Evolutionary conservation across 805 yeast genomes (phyloP).

Genomic region (Yamadazyma laniorum): DNA sequence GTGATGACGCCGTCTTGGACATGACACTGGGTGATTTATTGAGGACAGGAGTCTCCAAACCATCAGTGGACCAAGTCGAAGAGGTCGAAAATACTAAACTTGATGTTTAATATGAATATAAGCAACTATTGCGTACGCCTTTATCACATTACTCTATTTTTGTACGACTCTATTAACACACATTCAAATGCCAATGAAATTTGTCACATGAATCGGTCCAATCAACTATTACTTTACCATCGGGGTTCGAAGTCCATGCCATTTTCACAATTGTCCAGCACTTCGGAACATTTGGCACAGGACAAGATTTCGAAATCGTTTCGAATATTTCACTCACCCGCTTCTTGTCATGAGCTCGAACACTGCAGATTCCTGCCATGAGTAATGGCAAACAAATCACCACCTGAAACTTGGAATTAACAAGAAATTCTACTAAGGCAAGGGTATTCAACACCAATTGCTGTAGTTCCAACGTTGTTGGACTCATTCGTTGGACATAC

Average conservation of each 20-base stretch:
- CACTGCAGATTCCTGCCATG: conserved; percentile 23
- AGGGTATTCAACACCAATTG: not conserved
- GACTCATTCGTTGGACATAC: conserved; percentile 1
- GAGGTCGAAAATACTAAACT: too few species aligned
- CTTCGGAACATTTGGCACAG: conserved; percentile 17
- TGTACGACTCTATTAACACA: conserved; percentile 7
- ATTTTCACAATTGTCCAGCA: conserved; percentile 16
- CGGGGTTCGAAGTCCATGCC: conserved; percentile 19
- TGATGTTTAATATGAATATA: too few species aligned
- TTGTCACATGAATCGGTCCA: conserved; percentile 24
- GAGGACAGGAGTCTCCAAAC: not conserved
- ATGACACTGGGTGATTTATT: not conserved
- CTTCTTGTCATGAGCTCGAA: conserved; percentile 16
- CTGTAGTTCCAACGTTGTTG: conserved; percentile 2
- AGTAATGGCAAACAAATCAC: conserved; percentile 17
- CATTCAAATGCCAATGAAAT: conserved; percentile 19
- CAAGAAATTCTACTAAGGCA: not conserved
- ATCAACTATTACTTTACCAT: conserved; percentile 15
- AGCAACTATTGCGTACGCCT: too few species aligned
- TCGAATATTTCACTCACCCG: conserved; percentile 18
- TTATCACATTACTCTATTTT: too few species aligned
- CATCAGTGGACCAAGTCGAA: conserved; percentile 4
- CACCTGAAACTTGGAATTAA: conserved; percentile 7
- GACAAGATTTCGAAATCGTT: conserved; percentile 10
- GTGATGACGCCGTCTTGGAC: not conserved